Conservation (phyloP, 2,329 filamentous ascomycete genomes). For the Neonectria neomacrospora region DNA sequence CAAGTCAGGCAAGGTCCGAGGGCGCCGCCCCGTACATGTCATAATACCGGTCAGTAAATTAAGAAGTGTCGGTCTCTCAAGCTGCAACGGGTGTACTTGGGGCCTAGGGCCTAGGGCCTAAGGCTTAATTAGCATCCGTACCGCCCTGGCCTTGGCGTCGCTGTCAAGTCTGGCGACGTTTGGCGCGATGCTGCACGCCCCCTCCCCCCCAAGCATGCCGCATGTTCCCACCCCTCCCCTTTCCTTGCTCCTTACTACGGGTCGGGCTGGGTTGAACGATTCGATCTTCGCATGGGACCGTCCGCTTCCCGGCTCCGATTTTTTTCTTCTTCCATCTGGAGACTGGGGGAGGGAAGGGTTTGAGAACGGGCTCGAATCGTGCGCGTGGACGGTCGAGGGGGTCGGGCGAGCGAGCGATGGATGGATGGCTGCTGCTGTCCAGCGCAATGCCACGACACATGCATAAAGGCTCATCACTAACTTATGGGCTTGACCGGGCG, state of each 20-base stretch:
- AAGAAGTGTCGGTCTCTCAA: constrained; percentile 28
- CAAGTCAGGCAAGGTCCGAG: constrained; percentile 27
- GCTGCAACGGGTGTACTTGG: constrained; percentile 23
- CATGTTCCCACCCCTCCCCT: constrained; percentile 18
- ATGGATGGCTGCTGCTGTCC: constrained; percentile 26
- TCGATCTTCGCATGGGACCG: constrained; percentile 44
- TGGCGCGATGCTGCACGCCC: constrained; percentile 32
- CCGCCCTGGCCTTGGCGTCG: constrained; percentile 34
- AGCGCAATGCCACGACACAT: constrained; percentile 47
- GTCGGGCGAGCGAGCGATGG: constrained; percentile 23
- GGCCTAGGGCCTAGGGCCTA: constrained; percentile 27
- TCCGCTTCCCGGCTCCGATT: constrained; percentile 41
- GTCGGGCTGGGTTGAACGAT: constrained; percentile 36
- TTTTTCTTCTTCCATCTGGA: constrained; percentile 34
- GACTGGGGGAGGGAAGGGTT: constrained; percentile 28
- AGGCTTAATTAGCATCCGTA: background rate
- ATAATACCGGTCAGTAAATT: constrained; percentile 38
- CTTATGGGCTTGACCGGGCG: constrained; percentile 33
- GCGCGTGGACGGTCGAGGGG: constrained; percentile 14
- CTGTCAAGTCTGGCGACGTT: constrained; percentile 32
- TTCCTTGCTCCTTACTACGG: constrained; percentile 17
- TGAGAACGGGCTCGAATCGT: constrained; percentile 29
- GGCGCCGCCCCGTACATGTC: constrained; percentile 26
- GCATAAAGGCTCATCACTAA: constrained; percentile 43
- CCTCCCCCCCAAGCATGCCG: constrained; percentile 16